Base-by-base conservation (phyloP, 2,329 filamentous ascomycete genomes). In the Fusarium mangiferae region DNA sequence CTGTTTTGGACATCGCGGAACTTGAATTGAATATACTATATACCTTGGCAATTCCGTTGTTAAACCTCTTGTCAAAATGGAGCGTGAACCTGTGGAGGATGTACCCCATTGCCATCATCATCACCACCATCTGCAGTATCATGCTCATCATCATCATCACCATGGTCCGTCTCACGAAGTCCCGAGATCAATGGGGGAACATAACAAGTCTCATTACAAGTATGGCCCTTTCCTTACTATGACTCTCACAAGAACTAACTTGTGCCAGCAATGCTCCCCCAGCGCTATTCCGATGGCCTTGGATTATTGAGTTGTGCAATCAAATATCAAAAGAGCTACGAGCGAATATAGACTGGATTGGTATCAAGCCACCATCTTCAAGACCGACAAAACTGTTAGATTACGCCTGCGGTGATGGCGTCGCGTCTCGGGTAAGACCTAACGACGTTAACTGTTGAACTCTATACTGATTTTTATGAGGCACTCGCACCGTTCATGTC, bases 321-420 rank as follows among this genome's bases (percentile, higher is more conserved):
- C 75, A 80, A 35, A 74, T 80, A 30, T 66, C 78, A 9, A 66
- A 65, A 24, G 76, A 80, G 35, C 73, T 81, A 9, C 73, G 65
- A 1, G 26, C 66, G 3, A 78, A 78, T n/a, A 56, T 77, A 35
- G 69, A 68, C 6, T 81, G 80, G 80, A 73, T 81, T 6, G 76
- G 77, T 1, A 62, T 79, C 2, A 38, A 63, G 4, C 67, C 68
- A 3, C 49, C 63, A 2, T 54, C 66, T 2, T 38, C 52, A 48
- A 46, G 33, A 10, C 51, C 66, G 5, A 72, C 55, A 2, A 80
- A 73, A 15, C 71, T 81, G 63, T 58, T 82, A 2, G 80, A 82
- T 55, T 82, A 82, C 24, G 80, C 80, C 2, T 81, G 79, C 24
- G 80, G 80, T 4, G 76, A 78, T 30, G 80, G 78, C 3, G 56